Conservation (phyloP, 2,329 filamentous ascomycete species). For the Chaetomium sp. region DNA sequence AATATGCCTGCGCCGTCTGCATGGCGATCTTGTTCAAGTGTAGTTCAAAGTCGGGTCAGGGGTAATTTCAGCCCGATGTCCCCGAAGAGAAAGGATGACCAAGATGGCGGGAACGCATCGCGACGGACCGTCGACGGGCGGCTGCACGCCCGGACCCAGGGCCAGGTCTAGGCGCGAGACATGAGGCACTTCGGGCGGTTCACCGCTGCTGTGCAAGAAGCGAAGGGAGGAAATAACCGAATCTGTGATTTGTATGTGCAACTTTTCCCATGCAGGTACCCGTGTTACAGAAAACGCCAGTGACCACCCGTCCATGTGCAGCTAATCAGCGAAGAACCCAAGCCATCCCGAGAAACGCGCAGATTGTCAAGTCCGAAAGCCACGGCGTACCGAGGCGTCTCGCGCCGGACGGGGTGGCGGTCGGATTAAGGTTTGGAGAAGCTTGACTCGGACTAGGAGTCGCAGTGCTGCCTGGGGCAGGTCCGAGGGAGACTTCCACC, state of each 20-base stretch:
- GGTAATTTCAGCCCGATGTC: conserved; percentile 2
- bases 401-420: neutral
- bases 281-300: neutral
- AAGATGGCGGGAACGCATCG: neutral
- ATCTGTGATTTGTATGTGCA: neutral
- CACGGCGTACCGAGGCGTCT: conserved; percentile 1
- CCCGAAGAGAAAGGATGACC: conserved; percentile 7
- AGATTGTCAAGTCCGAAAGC: conserved; percentile 16
- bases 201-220: neutral
- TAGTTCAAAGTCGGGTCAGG: neutral
- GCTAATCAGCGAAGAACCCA: conserved; percentile 15
- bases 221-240: neutral
- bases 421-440: neutral
- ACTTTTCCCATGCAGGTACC: conserved; percentile 15
- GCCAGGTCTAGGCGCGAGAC: neutral
- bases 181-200: neutral
- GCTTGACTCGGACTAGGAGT: conserved; percentile 8
- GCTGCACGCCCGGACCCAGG: too few relatives aligned
- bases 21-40: conserved; percentile 5
- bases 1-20: conserved; percentile 3
- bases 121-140: too few relatives aligned
- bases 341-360: conserved; percentile 11
- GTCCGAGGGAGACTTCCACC: conserved; percentile 21
- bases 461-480: conserved; percentile 15
- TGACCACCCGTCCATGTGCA: neutral